Base-by-base conservation (phyloP, 805 yeast species). In the Saccharomycopsis guyanensis region DNA sequence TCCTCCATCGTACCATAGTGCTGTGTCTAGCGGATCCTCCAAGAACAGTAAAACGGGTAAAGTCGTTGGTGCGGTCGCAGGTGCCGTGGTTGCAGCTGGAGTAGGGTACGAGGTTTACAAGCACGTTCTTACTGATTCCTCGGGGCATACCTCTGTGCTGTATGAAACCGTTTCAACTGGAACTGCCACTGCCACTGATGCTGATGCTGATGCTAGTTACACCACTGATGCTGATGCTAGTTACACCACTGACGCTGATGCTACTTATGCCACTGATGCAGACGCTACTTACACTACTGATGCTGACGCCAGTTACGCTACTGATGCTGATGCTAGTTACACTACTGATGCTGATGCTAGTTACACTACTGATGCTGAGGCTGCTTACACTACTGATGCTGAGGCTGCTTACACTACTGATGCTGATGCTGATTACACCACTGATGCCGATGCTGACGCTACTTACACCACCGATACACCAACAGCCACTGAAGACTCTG, bases 241-340 rank as follows among this genome's bases (percentile, higher is more conserved):
- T 10, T 8, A 25, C 18, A 25, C 43, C 37, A 3, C 53, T 16
- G 44, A 36, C 24, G 48, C 51, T 31, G 34, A 55, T 27, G 50
- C 46, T 3, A 36, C 47, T 13, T 43, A 56, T 29, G 53, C 55
- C 29, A 24, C 56, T 25, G 15, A 52, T 19, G 45, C 50, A 38
- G 32, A 43, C n/a, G 49, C 15, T 25, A 46, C 55, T 36, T 49
- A 34, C 23, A 52, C 43, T 35, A 42, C 42, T 40, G 44, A 45
- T 36, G 47, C 52, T 39, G 47, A 42, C 37, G 52, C 54, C 22
- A 56, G 53, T 32, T 52, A 54, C 37, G 58, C 53, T 43, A 49
- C 51, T 25, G 53, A 56, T 23, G 46, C 53, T 20, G 18, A 5
- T 15, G 37, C 18, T 34, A 12, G 16, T 34, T 34, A 5, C 18